Base-by-base conservation (phyloP, 768 basidiomycete genomes). In the Boletellus emodensis region DNA sequence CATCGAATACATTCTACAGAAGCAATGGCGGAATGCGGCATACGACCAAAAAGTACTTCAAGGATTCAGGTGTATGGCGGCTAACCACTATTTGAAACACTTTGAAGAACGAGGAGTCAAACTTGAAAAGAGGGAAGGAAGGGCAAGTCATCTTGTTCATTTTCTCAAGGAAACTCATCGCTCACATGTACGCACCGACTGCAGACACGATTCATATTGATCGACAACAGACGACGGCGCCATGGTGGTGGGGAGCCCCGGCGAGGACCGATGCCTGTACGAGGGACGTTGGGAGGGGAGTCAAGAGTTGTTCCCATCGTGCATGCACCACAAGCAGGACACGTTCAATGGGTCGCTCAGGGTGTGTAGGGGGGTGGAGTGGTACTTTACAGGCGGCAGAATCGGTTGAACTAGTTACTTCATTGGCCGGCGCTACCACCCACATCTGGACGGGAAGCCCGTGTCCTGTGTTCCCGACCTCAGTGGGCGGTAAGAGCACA, bases 21-120 rank as follows among this genome's bases (percentile, higher is more conserved):
- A 60, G 48, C 44, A 56, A 20, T 79, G 75, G 75, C 44, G 37
- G n/a, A 70, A 58, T n/a, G 54, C 71, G 4, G 59, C 56, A 17
- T 72, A 77, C 33, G 63, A 65, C 18, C 17, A 57, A 4, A 53
- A 4, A 35, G 62, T 59, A 33, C 42, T 65, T 4, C 12, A 30
- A 28, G 64, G 62, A n/a, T 68, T 69, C 20, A 11, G 8, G n/a
- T 6, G 9, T 15, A 62, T 68, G 53, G 64, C 64, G 17, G 46
- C 40, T n/a, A 57, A 51, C 5, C 67, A 68, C 46, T 70, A 68
- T 48, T 2, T 20, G 24, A 49, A 46, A 6, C 67, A 68, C 50
- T 53, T 62, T 42, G 32, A 35, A 47, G 51, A 61, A 33, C 48
- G 38, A 8, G 66, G 64, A 1, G 20, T 70, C 3, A 57, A 4